Conservation (phyloP, 345 rosid genomes). For the Eucalyptus caleyi region DNA sequence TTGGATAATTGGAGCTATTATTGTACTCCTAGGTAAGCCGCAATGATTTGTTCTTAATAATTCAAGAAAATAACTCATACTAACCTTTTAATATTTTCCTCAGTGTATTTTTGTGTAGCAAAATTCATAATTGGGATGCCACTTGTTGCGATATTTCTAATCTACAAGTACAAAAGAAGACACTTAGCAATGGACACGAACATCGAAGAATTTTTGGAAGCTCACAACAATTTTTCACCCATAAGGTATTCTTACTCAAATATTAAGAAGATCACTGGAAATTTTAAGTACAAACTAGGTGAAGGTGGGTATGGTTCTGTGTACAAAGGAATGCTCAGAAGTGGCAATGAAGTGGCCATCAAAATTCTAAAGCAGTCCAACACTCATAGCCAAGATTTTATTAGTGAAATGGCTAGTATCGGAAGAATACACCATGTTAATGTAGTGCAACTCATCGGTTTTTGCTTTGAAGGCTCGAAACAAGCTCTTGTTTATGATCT, state of each 20-base stretch:
- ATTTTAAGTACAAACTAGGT: background rate
- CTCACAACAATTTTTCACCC: background rate
- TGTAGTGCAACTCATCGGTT: background rate
- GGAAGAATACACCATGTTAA: background rate
- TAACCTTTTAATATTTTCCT: background rate
- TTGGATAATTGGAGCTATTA: background rate
- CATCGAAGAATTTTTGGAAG: background rate
- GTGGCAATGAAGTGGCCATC: background rate
- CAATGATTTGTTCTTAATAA: background rate
- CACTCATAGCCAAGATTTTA: background rate
- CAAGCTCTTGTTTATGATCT: background rate
- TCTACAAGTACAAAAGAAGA: background rate
- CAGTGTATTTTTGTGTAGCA: background rate
- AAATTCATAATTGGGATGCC: background rate
- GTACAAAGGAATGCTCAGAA: background rate
- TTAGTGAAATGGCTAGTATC: background rate
- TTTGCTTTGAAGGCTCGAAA: background rate
- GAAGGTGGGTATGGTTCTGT: background rate
- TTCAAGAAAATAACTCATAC: background rate
- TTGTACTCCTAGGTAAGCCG: background rate
- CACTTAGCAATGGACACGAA: background rate
- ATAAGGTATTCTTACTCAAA: background rate
- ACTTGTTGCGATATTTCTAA: background rate
- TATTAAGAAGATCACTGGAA: background rate
- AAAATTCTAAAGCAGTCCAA: background rate